phyloP scores from a whole-genome alignment of 2,329 filamentous ascomycete genomes.

The Aureobasidium pullulans region DNA sequence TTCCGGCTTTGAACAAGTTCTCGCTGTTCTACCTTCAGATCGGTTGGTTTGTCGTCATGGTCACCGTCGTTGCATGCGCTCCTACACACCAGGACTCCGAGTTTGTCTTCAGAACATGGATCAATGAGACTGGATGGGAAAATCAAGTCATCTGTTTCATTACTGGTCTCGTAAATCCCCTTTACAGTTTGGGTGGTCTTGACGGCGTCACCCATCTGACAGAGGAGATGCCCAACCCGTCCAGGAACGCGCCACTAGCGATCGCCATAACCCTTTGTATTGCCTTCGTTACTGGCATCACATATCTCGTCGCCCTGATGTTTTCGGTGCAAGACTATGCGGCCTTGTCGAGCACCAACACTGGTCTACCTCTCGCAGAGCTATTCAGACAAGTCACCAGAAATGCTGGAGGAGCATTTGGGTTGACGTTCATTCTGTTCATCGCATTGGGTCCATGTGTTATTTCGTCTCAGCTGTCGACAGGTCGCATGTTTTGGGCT shows the following conservation, averaged over 20 bases:
- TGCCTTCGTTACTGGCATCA: conserved; percentile 41
- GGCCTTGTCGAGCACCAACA: conserved; percentile 18
- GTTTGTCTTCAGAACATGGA: conserved; percentile 49
- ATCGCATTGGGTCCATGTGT: conserved; percentile 38
- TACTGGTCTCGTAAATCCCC: conserved; percentile 49
- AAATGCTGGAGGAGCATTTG: conserved; percentile 36
- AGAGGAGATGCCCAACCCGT: conserved; percentile 48
- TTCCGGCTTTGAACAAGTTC: conserved; percentile 16
- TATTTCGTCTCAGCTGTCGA: conserved; percentile 31
- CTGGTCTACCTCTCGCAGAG: conserved; percentile 39
- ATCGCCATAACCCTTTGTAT: conserved; percentile 48
- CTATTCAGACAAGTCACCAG: conserved; percentile 40
- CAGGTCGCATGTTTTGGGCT: conserved; percentile 34
- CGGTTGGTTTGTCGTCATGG: background rate
- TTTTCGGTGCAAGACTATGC: conserved; percentile 47
- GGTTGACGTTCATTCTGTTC: conserved; percentile 36
- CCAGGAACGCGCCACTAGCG: conserved; percentile 43
- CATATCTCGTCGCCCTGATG: conserved; percentile 47
- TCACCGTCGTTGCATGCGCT: background rate
- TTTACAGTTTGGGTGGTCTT: conserved; percentile 51
- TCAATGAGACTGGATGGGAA: conserved; percentile 45
- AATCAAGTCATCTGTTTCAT: conserved; percentile 50
- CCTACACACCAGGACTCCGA: background rate
- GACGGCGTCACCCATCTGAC: conserved; percentile 54
- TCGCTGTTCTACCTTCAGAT: conserved; percentile 3